Base-by-base conservation (phyloP, 176 grass and related monocot species). In the Dactylis glomerata region DNA sequence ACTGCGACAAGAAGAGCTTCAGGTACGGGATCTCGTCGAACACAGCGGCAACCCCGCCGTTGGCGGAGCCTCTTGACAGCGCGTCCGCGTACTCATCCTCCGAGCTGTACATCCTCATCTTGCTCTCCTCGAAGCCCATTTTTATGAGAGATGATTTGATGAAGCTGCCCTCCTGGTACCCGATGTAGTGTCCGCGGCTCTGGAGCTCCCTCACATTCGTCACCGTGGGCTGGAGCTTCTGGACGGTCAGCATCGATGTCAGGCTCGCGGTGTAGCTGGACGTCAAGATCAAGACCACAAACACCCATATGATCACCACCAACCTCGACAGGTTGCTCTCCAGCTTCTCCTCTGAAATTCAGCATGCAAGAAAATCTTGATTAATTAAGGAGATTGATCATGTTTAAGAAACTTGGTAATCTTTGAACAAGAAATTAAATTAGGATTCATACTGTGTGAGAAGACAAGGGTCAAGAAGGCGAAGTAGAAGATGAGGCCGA, bases 191-290 rank as follows among this genome's bases (percentile, higher is more conserved):
- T 1, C 91, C 94, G 24, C 40, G 56, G 24, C 85, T 83, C 28
- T 58, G 61, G 9, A 97, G 87, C 76, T 97, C 87, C 17, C 30
- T 82, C 44, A 97, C 72, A 68, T 90, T 76, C 2, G 89, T 88
- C 59, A 90, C 89, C 10, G 87, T 83, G 5, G 91, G 94, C 70
- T 75, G 68, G 16, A 98, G 85, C 81, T 98, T 91, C 85, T 95
- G 91, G 23, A 98, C 92, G 1, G 95, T 98, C 37, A 95, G 87
- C 64, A 95, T 95, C 3, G 95, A 98, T 23, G 95, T 95, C 68
- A 98, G 85, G 91, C 91, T 95, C 6, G 93, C 96, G 15, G 96
- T 98, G 85, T 98, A 98, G 87, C 96, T 98, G 3, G 93, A 94
- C 5, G 91, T 90, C 65, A 97, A 56, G 77, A 97, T 97, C 10